phyloP scores from a whole-genome alignment of 768 basidiomycete genomes.

The Lentinula raphanica region DNA sequence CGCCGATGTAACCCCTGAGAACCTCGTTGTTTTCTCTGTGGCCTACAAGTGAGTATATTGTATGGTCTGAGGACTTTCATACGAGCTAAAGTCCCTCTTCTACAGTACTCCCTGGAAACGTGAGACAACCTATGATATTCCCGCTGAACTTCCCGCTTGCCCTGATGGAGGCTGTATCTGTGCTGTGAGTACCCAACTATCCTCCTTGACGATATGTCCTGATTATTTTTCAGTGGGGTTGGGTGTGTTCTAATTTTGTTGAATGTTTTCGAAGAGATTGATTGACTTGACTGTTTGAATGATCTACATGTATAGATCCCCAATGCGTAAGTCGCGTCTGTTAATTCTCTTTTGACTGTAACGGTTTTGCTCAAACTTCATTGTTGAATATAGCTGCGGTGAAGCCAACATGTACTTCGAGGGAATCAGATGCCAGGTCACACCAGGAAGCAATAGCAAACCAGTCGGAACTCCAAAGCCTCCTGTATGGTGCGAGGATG shows the following conservation, averaged over 20 bases:
- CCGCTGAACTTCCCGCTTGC: conserved; percentile 44
- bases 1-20: conserved; percentile 38
- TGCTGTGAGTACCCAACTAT: conserved; percentile 4
- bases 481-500: conserved; percentile 48
- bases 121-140: conserved; percentile 40
- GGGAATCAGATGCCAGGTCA: conserved; percentile 45
- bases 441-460: conserved; percentile 32
- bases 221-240: conserved; percentile 38
- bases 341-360: background rate
- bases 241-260: conserved; percentile 31
- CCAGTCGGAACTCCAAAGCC: conserved; percentile 38
- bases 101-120: conserved; percentile 53
- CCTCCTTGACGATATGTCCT: background rate
- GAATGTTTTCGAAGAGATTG: background rate
- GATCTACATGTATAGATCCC: conserved; percentile 23
- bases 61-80: too few species aligned
- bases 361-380: background rate
- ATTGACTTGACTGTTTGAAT: background rate
- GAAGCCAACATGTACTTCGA: conserved; percentile 48
- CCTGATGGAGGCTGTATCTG: conserved; percentile 42
- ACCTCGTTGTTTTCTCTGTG: conserved; percentile 49
- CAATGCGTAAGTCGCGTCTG: conserved; percentile 28
- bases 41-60: conserved; percentile 34
- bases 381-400: conserved; percentile 36
- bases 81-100: background rate